These are phyloP conservation scores for Aspergillus sp. DNA, from an alignment of 2,329 filamentous ascomycete species.

Conservation along the genomic window DNA sequence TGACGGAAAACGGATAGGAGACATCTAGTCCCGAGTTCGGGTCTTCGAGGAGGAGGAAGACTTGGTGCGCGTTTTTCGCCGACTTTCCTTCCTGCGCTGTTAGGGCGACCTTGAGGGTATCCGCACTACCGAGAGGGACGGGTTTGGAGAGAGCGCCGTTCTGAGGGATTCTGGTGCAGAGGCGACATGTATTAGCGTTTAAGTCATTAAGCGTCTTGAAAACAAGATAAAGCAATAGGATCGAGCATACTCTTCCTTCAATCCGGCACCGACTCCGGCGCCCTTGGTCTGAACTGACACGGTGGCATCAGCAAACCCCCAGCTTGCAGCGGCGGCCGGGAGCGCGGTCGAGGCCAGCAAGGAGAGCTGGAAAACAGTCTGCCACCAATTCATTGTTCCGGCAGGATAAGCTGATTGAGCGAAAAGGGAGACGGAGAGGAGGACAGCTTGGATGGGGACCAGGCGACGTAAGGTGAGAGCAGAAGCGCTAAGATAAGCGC, in stretches of 20 bases:
- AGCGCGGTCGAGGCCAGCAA: constrained; percentile 37
- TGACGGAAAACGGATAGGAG: constrained; percentile 79
- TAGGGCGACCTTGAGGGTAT: constrained; percentile 77
- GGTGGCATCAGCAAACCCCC: constrained; percentile 65
- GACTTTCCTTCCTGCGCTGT: constrained; percentile 77
- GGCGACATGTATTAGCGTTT: not conserved
- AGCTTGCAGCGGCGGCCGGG: constrained; percentile 51
- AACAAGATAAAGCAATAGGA: not conserved
- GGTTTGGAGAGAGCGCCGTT: constrained; percentile 62
- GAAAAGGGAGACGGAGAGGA: constrained; percentile 2
- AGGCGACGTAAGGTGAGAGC: not conserved
- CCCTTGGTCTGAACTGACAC: constrained; percentile 61
- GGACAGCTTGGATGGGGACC: not conserved
- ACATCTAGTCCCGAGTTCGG: constrained; percentile 74
- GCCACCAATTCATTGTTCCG: constrained; percentile 37
- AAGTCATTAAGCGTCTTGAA: not conserved
- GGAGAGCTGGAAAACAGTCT: constrained; percentile 34
- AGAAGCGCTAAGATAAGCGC: constrained; percentile 25
- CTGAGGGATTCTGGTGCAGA: constrained; percentile 54
- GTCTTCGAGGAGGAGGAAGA: constrained; percentile 82
- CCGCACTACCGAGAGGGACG: constrained; percentile 64
- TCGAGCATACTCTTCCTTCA: constrained; percentile 57
- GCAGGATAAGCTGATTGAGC: not conserved
- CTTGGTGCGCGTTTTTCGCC: constrained; percentile 86
- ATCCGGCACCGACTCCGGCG: constrained; percentile 51